Evolutionary conservation across 2,329 filamentous ascomycete genomes (phyloP).

Genomic region (Arthroderma uncinatum): DNA sequence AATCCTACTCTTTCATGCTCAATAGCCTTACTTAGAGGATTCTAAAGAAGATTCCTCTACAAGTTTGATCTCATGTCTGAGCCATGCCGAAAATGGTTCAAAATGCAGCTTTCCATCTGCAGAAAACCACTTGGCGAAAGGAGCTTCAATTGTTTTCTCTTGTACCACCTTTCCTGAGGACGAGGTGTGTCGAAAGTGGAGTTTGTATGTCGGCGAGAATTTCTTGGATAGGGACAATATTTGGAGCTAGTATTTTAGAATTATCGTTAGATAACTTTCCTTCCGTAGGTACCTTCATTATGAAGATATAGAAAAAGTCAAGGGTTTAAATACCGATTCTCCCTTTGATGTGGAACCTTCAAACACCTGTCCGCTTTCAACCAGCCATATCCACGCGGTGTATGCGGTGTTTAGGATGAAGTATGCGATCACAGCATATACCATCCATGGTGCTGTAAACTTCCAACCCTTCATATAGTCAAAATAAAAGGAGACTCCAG

Average conservation of each 20-base stretch:
- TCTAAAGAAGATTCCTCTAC: slow-evolving; percentile 27
- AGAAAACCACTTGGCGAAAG: slow-evolving; percentile 52
- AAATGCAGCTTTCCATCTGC: slow-evolving; percentile 48
- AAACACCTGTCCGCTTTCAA: slow-evolving; percentile 76
- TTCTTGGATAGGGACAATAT: slow-evolving; percentile 66
- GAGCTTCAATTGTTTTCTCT: slow-evolving; percentile 42
- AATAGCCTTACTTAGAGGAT: slow-evolving; percentile 14
- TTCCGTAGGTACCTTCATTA: background rate
- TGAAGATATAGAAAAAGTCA: background rate
- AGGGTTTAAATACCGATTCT: slow-evolving; percentile 42
- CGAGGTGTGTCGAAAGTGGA: slow-evolving; percentile 47
- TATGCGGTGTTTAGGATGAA: slow-evolving; percentile 65
- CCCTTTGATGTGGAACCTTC: slow-evolving; percentile 59
- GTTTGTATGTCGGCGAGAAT: slow-evolving; percentile 67
- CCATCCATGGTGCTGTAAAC: slow-evolving; percentile 67
- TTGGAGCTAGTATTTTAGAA: slow-evolving; percentile 42
- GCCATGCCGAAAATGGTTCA: slow-evolving; percentile 51
- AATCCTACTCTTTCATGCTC: background rate
- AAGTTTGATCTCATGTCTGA: slow-evolving; percentile 48
- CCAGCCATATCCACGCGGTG: slow-evolving; percentile 71
- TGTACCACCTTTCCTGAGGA: slow-evolving; percentile 30
- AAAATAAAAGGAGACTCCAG: slow-evolving; percentile 74
- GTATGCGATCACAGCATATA: slow-evolving; percentile 68
- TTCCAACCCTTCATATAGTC: slow-evolving; percentile 92
- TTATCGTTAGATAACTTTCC: background rate